Base-by-base conservation (phyloP, 441 rosid genomes). In the Syzygium malaccense region DNA sequence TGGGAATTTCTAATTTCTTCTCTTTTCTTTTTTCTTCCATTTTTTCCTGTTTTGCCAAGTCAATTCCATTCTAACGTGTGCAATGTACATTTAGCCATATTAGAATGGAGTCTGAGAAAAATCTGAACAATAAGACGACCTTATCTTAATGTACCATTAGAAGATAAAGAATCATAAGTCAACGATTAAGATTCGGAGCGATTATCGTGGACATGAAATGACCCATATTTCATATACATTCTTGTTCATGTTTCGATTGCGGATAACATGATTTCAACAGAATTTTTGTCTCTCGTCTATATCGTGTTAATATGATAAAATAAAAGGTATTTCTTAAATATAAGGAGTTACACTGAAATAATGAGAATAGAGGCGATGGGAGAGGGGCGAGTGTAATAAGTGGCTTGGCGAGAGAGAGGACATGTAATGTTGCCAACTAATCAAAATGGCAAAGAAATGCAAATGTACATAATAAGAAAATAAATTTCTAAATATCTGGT, bases 401-500 rank as follows among this genome's bases (percentile, higher is more conserved):
- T 57, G 62, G n/a, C n/a, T 57, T 25, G n/a, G n/a, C 26, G 62
- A 57, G 62, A 25, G 62, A 10, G 62, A 57, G 25, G n/a, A 9
- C n/a, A 25, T 25, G 62, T 57, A 57, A 57, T 9, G n/a, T 10
- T 25, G 14, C 62, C 62, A 57, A 57, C 14, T 25, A 25, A 57
- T 13, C 28, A 23, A 57, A 57, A 57, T 10, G 62, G 62, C 2
- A 11, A 4, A 10, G 62, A 57, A 53, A 64, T 33, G 41, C 41
- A 64, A 64, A 64, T 64, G 32, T 30, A 17, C 30, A 15, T 33
- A 15, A 30, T 17, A 64, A 64, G 75, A 64, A 64, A 64, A 64
- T n/a, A 15, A 64, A 1, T n/a, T 64, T 64, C 4, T 30, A 2
- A 64, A 15, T 64, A 30, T 1, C 1, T 0, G 23, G 37, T 30